These are phyloP conservation scores for Fusarium zealandicum DNA, from an alignment of 2,329 filamentous ascomycete species.

Conservation along the genomic window DNA sequence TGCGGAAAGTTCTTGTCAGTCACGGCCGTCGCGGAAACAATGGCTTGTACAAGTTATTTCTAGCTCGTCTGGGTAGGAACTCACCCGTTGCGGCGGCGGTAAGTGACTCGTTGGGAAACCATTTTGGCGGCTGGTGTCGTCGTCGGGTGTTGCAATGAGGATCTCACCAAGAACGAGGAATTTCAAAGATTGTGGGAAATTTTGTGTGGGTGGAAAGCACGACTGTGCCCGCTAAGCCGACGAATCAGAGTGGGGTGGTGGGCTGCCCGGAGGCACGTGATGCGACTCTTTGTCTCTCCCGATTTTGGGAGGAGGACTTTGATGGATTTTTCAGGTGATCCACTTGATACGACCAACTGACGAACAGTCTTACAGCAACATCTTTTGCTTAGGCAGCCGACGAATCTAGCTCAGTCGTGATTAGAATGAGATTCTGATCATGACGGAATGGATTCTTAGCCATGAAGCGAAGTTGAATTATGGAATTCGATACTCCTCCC, in stretches of 20 bases:
- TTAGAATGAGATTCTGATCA: neutral
- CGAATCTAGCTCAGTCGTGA: neutral
- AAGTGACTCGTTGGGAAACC: conserved; percentile 66
- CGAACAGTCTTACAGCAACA: conserved; percentile 5
- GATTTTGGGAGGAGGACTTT: neutral
- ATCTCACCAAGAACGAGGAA: conserved; percentile 49
- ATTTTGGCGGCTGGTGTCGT: conserved; percentile 59
- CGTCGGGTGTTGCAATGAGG: conserved; percentile 46
- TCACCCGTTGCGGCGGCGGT: conserved; percentile 83
- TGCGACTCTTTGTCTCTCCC: neutral
- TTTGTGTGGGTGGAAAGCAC: conserved; percentile 51
- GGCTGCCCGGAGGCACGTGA: conserved; percentile 29
- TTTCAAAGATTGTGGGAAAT: conserved; percentile 53
- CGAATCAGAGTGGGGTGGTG: conserved; percentile 46
- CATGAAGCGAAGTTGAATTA: neutral
- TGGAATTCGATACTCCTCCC: neutral
- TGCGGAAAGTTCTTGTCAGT: conserved; percentile 37
- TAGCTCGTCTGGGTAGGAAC: conserved; percentile 49
- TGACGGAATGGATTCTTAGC: neutral
- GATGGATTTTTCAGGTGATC: neutral
- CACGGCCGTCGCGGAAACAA: conserved; percentile 20
- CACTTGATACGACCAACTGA: neutral
- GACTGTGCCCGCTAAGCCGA: conserved; percentile 49
- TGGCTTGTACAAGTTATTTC: conserved; percentile 23
- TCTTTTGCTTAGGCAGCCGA: neutral